phyloP scores from a whole-genome alignment of 495 filamentous ascomycete genomes.

The Lineolata rhizophorae region DNA sequence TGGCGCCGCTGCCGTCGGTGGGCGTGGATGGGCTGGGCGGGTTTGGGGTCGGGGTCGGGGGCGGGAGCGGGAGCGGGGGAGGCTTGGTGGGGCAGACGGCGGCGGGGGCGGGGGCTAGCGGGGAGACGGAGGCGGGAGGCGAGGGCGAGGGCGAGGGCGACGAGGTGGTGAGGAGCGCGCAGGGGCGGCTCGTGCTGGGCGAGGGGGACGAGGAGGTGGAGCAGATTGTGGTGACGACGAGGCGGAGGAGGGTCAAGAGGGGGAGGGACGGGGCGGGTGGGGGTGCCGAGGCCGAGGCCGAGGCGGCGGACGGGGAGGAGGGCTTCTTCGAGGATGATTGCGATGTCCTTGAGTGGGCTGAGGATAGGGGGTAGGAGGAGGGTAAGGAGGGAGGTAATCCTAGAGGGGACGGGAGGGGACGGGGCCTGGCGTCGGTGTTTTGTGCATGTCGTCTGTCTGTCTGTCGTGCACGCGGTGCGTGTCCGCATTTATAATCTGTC shows the following conservation, averaged over 20 bases:
- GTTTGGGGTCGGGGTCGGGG: not conserved
- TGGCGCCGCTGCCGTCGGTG: too few species aligned
- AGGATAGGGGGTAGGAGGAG: slow-evolving; percentile 58
- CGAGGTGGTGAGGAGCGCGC: slow-evolving; percentile 21
- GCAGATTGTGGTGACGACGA: slow-evolving; percentile 61
- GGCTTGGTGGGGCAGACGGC: slow-evolving; percentile 19
- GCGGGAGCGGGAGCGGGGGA: not conserved
- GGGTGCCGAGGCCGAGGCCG: too few species aligned
- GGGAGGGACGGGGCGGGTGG: slow-evolving; percentile 8
- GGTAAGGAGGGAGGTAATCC: too few species aligned
- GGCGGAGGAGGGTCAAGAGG: slow-evolving; percentile 36
- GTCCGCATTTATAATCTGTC: too few species aligned
- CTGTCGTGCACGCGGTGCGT: too few species aligned
- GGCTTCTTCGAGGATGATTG: slow-evolving; percentile 92
- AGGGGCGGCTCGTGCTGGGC: slow-evolving; percentile 33
- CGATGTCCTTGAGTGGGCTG: slow-evolving; percentile 79
- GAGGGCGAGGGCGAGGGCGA: slow-evolving; percentile 17
- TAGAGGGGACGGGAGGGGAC: too few species aligned
- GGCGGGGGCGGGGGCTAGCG: slow-evolving; percentile 23
- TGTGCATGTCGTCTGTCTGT: too few species aligned
- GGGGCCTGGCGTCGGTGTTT: too few species aligned
- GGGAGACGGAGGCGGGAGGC: slow-evolving; percentile 11
- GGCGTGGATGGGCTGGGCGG: slow-evolving; percentile 17
- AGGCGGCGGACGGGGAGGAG: slow-evolving; percentile 31
- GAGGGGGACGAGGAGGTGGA: slow-evolving; percentile 47